These are phyloP conservation scores for Backusella psychrophila DNA, from an alignment of 192 early-diverging fungal genomes.

Conservation along the genomic window DNA sequence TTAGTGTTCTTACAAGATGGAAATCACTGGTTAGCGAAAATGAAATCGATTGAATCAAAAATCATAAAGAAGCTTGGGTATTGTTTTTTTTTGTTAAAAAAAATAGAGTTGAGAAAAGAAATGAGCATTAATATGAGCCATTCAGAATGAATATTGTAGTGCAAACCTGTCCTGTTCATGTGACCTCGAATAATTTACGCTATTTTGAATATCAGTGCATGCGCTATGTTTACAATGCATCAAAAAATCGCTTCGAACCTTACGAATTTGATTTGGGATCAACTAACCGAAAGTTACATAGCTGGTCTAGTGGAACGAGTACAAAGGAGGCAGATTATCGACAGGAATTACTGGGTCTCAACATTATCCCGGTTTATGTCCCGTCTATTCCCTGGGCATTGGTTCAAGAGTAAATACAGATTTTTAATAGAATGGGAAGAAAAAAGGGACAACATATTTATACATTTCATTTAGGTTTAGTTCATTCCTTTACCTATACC, in stretches of 20 bases:
- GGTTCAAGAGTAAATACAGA: conserved; percentile 46
- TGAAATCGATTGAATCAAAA: conserved; percentile 29
- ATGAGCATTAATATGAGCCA: not conserved
- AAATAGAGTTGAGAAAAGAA: not conserved
- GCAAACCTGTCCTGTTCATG: conserved; percentile 38
- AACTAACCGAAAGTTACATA: conserved; percentile 46
- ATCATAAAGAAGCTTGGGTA: conserved; percentile 34
- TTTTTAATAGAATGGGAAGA: not conserved
- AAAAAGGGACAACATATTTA: conserved; percentile 25
- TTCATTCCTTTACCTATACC: conserved; percentile 58
- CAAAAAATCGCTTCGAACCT: conserved; percentile 49
- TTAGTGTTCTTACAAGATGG: conserved; percentile 50
- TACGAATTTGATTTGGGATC: conserved; percentile 56
- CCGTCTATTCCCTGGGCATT: conserved; percentile 48
- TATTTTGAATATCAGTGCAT: conserved; percentile 80
- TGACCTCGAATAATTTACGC: conserved; percentile 34
- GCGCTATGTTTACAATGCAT: conserved; percentile 64
- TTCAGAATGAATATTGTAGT: conserved; percentile 39
- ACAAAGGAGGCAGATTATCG: conserved; percentile 49
- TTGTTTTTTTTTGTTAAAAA: not conserved
- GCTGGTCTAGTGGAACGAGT: conserved; percentile 46
- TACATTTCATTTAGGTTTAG: conserved; percentile 31
- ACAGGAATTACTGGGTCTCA: conserved; percentile 59
- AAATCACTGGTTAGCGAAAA: conserved; percentile 35
- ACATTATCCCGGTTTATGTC: conserved; percentile 57